Percentiles rank a stretch among this genome's conserved stretches.
phyloP scores from a whole-genome alignment of 352 stramenopile species.

The Pythium biforme region DNA sequence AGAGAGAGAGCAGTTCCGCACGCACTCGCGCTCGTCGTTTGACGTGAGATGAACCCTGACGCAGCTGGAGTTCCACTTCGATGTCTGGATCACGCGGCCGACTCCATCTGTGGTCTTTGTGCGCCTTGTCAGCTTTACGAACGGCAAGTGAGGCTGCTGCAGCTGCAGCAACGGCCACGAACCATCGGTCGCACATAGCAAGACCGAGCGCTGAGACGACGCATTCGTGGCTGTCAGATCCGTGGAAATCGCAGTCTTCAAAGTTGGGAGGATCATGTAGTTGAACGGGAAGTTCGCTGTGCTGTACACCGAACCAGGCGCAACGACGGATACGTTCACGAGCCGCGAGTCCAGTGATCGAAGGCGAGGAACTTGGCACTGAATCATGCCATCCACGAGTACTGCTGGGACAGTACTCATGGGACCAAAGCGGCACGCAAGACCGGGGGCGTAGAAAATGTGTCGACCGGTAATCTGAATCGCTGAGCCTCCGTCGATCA shows the following conservation, averaged over 20 bases:
- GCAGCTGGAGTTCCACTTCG: constrained; percentile 17
- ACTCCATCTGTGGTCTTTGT: neutral
- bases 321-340: constrained; percentile 22
- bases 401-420: constrained; percentile 1
- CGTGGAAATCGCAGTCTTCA: neutral
- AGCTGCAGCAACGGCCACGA: neutral
- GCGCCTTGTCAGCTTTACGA: constrained; percentile 11
- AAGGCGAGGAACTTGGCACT: constrained; percentile 18
- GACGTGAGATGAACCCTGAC: constrained; percentile 7
- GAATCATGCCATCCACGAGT: constrained; percentile 3
- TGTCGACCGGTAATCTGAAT: constrained; percentile 20
- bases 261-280: constrained; percentile 4
- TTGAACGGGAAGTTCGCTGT: constrained; percentile 15
- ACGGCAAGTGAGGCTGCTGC: neutral
- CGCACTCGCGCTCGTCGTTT: constrained; percentile 6
- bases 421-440: constrained; percentile 15
- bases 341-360: neutral
- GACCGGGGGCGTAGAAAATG: constrained; percentile 12
- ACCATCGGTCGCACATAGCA: constrained; percentile 13
- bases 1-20: neutral
- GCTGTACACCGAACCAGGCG: neutral
- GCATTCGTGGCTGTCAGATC: neutral
- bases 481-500: constrained; percentile 12
- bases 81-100: neutral
- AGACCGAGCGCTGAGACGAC: neutral